A percentile compares a stretch with the other conserved stretches of the same genome.
Evolutionary conservation across 495 filamentous ascomycete species (phyloP).

Genomic region (Tuber microsphaerosporum): DNA sequence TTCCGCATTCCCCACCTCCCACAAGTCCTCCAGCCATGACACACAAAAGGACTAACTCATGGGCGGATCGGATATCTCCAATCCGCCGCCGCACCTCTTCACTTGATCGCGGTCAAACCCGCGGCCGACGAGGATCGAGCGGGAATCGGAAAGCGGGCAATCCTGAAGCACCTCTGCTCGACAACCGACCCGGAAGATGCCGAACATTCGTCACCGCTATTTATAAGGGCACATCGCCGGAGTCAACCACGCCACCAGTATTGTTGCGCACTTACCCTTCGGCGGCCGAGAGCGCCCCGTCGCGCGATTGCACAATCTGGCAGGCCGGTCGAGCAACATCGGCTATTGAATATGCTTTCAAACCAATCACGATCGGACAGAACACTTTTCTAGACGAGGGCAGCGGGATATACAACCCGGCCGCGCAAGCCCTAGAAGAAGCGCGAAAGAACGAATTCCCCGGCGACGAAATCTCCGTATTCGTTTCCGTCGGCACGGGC

Average conservation of each 20-base stretch:
- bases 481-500: constrained; percentile 86
- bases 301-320: constrained; percentile 90
- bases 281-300: constrained; percentile 76
- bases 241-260: constrained; percentile 50
- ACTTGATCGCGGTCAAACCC: constrained; percentile 8
- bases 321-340: constrained; percentile 91
- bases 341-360: constrained; percentile 87
- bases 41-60: constrained; percentile 20
- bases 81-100: constrained; percentile 18
- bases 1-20: constrained; percentile 37
- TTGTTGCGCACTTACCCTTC: constrained; percentile 91
- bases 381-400: constrained; percentile 92
- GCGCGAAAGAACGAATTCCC: constrained; percentile 91
- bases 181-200: constrained; percentile 73
- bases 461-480: constrained; percentile 77
- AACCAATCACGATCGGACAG: constrained; percentile 88
- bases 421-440: constrained; percentile 78
- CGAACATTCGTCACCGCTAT: constrained; percentile 93
- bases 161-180: constrained; percentile 63
- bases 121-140: constrained; percentile 13
- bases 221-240: constrained; percentile 51
- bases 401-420: constrained; percentile 81
- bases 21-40: neutral
- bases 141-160: constrained; percentile 44
- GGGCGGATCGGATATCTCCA: constrained; percentile 16